Base-by-base conservation (phyloP, 1,284 basidiomycete species). In the Ustilago vetiveriae region DNA sequence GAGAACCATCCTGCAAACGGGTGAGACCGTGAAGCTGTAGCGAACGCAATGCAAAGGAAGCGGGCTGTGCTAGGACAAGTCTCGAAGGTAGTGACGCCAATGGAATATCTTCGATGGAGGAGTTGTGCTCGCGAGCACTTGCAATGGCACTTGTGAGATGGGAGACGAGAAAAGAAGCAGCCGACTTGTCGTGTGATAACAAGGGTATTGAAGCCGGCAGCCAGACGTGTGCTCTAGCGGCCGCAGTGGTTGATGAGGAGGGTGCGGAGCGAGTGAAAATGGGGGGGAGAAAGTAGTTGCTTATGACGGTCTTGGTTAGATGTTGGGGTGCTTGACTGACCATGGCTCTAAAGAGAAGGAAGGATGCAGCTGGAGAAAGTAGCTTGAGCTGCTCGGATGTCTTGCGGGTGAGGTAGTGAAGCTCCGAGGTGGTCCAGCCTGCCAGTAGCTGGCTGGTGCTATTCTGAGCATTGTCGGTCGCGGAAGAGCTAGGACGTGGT, bases 21-120 rank as follows among this genome's bases (percentile, higher is more conserved):
- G 66, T 69, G n/a, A 69, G 51, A 13, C 50, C 66, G 24, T 69
- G 66, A 7, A 69, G 47, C 36, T 63, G 66, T 38, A 69, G 21
- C 11, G 59, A 63, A 6, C 58, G 59, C 21, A 69, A 40, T 1
- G 66, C 59, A 32, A 63, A 63, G 11, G 53, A 44, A 7, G 46
- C 40, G 3, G 60, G 40, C 27, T 48, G 60, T 3, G 40, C n/a
- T 17, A 48, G 22, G 2, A 29, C 7, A 14, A 48, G 19, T 0
- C 44, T 27, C 6, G 60, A 41, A 4, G 60, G 53, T 5, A 64
- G 48, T 16, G 37, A 45, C 16, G 60, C 49, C 1, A 57, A 42
- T 4, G 60, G 54, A n/a, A 53, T 16, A 3, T 64, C 43, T 38
- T 57, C 1, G 44, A 32, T 0, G 43, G 39, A 3, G 26, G 36